Percentiles rank a stretch among this genome's conserved stretches.
Conservation (phyloP, 2,329 filamentous ascomycete species). For the Calonectria naviculata region DNA sequence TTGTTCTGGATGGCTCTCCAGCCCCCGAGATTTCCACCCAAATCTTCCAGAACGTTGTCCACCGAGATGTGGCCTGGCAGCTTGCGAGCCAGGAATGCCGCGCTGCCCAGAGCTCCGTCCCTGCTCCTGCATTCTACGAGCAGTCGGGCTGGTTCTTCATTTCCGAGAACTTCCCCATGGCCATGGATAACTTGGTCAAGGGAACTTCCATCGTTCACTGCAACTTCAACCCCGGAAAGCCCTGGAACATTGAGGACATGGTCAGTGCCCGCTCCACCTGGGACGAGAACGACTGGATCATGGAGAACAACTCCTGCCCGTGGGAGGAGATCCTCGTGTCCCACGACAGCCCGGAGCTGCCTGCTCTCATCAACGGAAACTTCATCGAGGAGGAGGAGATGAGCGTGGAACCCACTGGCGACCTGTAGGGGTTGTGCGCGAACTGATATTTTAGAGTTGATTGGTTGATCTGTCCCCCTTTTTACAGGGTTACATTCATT, state of each 20-base stretch:
- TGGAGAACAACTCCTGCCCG: background rate
- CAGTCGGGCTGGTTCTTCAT: background rate
- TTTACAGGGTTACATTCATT: background rate
- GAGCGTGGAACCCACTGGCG: background rate
- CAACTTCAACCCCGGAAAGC: background rate
- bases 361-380: background rate
- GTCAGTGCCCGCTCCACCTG: background rate
- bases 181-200: background rate
- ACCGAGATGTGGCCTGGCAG: background rate
- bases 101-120: background rate
- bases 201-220: background rate
- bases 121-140: background rate
- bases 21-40: background rate
- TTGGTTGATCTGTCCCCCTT: background rate
- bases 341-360: background rate
- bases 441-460: background rate
- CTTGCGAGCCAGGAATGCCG: background rate
- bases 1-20: background rate
- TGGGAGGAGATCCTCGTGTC: constrained; percentile 1
- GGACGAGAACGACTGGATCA: background rate
- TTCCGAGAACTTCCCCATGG: background rate
- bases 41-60: background rate
- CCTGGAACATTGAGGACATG: background rate
- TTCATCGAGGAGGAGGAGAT: background rate
- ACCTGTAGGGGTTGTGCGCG: background rate